Evolutionary conservation across 768 basidiomycete species (phyloP), one percentile per base, ranked within the genome.

Genomic region (Kwoniella newhampshirensis): DNA sequence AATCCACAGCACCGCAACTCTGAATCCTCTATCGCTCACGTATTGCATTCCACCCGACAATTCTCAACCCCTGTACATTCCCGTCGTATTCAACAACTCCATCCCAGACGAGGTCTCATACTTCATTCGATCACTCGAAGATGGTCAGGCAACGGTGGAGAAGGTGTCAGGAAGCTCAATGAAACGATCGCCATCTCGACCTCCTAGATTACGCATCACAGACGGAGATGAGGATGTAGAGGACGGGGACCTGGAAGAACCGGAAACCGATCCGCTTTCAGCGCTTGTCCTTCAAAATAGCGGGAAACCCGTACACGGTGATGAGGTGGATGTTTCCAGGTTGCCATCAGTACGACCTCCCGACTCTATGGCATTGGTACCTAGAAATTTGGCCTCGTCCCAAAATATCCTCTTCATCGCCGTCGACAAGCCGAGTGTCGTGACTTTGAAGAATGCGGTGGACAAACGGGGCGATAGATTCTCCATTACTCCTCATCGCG

Each of bases 1-100:
- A 12, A 3, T 39, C 15, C 32, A 25, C 50, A 80, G 91, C 73
- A 96, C 92, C 2, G 93, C 92, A 3, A 86, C 87, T 20, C 80
- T 98, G 41, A 93, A 94, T 66, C 90, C 89, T 11, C 80, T 86
- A 57, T 80, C 78, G 13, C 80, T 84, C 49, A 84, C 84, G 2
- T 92, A 86, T 73, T 94, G 91, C 67, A 80, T 93, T 18, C 79
- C 86, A 1, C 74, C 80, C 9, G 77, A 81, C 42, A 79, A 81
- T 5, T 21, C 39, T 18, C 51, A 63, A 50, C 78, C 79, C 41
- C 82, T 88, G 27, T 82, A 90, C 51, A 78, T 96, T 44, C 93
- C 93, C 0, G 77, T 96, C 30, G 81, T 93, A 42, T 82, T 96
- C 74, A 96, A 97, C 79, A 93, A 94, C 76, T 91, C 93, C 8